These are phyloP conservation scores for Spathaspora sp. DNA, from an alignment of 805 yeast species.

Conservation along the genomic window DNA sequence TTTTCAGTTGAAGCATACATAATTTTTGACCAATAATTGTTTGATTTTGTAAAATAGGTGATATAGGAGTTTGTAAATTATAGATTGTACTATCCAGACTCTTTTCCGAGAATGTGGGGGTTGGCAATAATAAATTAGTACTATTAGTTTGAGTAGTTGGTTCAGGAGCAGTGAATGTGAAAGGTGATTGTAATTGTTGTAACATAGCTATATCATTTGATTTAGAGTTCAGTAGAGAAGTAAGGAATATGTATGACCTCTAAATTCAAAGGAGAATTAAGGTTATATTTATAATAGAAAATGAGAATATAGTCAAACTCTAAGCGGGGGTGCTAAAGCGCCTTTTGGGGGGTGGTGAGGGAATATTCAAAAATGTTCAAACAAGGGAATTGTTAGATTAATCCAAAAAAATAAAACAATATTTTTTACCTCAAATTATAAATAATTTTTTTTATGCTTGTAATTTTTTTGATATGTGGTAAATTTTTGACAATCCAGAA, in stretches of 20 bases:
- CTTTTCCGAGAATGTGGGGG: slow-evolving; percentile 2
- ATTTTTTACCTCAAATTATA: background rate
- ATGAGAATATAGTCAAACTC: background rate
- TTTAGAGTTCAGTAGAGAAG: background rate
- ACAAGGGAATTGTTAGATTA: background rate
- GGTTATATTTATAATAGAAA: slow-evolving; percentile 1
- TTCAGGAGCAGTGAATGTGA: slow-evolving; percentile 1
- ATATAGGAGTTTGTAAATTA: background rate
- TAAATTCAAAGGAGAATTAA: background rate
- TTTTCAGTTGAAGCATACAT: slow-evolving; percentile 1
- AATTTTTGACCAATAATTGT: background rate
- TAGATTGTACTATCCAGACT: background rate
- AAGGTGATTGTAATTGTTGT: slow-evolving; percentile 3
- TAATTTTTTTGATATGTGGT: background rate
- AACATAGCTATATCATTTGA: slow-evolving; percentile 4
- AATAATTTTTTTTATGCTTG: background rate
- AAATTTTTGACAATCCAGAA: background rate
- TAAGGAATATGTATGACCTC: background rate
- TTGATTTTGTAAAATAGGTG: background rate
- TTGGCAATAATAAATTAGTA: background rate
- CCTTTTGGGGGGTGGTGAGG: background rate
- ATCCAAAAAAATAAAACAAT: background rate
- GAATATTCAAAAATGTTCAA: background rate
- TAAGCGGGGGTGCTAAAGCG: background rate
- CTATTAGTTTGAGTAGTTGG: background rate